Base-by-base conservation (phyloP, 2,329 filamentous ascomycete species). In the Penicillium italicum region DNA sequence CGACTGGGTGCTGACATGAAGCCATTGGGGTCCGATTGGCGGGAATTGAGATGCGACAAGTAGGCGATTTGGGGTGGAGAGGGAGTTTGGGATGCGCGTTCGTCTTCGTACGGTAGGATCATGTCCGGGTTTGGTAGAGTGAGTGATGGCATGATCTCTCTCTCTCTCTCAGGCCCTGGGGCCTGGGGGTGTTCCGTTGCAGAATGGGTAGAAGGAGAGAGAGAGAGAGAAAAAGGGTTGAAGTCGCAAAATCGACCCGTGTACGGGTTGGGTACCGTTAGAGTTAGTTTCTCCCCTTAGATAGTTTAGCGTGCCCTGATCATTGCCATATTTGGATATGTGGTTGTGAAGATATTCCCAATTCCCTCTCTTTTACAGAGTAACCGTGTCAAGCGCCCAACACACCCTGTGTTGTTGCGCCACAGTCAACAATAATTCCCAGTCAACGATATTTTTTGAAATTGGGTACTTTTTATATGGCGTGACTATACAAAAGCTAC, bases 61-160 rank as follows among this genome's bases (percentile, higher is more conserved):
- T 76, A 75, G 55, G 55, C 81, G 76, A 68, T 75, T 74, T 66
- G 78, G 68, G 69, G 80, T 76, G 70, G 80, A 78, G 68, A 82
- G 74, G 71, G 78, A 71, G 72, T 78, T 62, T 71, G 82, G 70
- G 71, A 69, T 63, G 73, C 68, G 63, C 72, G 73, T 57, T 73
- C 72, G 60, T 85, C 83, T 68, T 87, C 85, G 70, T 88, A 86
- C 58, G 92, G 92, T 50, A 97, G 78, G 66, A 97, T 96, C 90
- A 96, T 92, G 72, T 96, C 92, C 50, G 91, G 91, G 73, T 96
- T 95, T 53, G 91, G 95, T 67, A 97, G 79, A 2, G 92, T 96
- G 44, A 92, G 92, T 57, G 90, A 95, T 12, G 85, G 85, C 61
- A 88, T 86, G 41, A 36, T 22, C 42, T 54, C 18, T 50, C 20